Evolutionary conservation across 2,329 filamentous ascomycete species (phyloP).

Genomic region (Phialocephala subalpina): DNA sequence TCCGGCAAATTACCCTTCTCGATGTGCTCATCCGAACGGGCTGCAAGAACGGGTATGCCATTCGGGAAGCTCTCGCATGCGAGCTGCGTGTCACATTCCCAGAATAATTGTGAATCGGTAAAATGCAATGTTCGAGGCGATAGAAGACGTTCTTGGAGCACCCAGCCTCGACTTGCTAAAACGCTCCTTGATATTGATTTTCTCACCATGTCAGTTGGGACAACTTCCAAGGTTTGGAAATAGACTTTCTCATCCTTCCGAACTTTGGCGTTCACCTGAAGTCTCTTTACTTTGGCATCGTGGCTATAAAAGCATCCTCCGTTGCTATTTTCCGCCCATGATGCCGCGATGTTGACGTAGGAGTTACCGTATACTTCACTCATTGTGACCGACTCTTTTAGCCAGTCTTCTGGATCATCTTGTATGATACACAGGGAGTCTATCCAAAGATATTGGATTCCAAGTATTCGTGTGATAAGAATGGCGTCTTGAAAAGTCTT

Average conservation of each 20-base stretch:
- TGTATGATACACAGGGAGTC: slow-evolving; percentile 28
- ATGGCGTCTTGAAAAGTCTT: slow-evolving; percentile 17
- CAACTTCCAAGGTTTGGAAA: neutral
- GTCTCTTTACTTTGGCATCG: neutral
- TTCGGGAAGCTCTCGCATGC: neutral
- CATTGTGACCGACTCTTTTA: neutral
- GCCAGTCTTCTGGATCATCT: slow-evolving; percentile 19
- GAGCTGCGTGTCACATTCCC: neutral
- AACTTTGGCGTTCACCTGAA: neutral
- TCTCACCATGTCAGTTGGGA: neutral
- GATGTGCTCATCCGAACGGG: neutral
- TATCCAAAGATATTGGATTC: slow-evolving; percentile 23
- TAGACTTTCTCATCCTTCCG: neutral
- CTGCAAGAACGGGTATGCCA: neutral
- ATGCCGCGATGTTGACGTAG: slow-evolving; percentile 35
- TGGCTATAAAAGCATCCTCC: slow-evolving; percentile 18
- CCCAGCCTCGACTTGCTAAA: neutral
- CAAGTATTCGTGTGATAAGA: slow-evolving; percentile 5
- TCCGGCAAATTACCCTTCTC: neutral
- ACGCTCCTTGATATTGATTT: neutral
- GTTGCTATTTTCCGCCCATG: slow-evolving; percentile 20
- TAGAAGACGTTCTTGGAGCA: slow-evolving; percentile 1
- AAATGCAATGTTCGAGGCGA: neutral
- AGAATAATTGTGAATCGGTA: neutral
- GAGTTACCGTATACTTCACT: slow-evolving; percentile 28